Evolutionary conservation across 2,329 filamentous ascomycete genomes (phyloP).

Genomic region (Didymella keratinophila): DNA sequence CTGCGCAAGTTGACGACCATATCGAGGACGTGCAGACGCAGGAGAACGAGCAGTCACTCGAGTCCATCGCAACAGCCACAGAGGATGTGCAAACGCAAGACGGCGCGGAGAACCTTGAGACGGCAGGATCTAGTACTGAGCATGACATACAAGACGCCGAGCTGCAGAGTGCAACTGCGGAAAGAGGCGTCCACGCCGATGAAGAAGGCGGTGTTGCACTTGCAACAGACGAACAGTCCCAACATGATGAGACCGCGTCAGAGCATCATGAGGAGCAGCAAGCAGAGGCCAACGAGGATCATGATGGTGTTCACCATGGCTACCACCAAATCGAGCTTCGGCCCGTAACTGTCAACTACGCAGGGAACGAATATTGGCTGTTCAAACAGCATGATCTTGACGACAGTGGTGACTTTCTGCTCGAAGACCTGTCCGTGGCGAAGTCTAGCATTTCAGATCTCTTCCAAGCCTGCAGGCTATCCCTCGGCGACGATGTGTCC

Average conservation of each 20-base stretch:
- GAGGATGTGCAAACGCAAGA: background rate
- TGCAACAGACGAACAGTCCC: constrained; percentile 18
- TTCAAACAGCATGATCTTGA: constrained; percentile 44
- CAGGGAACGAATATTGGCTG: constrained; percentile 41
- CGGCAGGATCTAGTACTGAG: background rate
- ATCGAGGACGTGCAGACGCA: constrained; percentile 3
- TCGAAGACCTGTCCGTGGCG: constrained; percentile 36
- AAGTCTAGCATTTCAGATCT: constrained; percentile 57
- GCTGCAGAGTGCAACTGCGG: background rate
- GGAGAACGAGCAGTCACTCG: background rate
- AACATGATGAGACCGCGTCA: constrained; percentile 14
- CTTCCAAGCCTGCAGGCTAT: constrained; percentile 63
- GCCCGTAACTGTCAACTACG: constrained; percentile 41
- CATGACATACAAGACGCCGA: constrained; percentile 2
- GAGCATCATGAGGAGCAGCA: constrained; percentile 10
- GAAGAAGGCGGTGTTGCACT: constrained; percentile 27
- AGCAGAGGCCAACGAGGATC: constrained; percentile 25
- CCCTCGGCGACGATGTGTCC: constrained; percentile 63
- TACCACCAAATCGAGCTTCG: constrained; percentile 24
- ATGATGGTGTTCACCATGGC: constrained; percentile 22
- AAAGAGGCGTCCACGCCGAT: constrained; percentile 19
- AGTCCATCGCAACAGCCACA: background rate
- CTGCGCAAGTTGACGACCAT: background rate
- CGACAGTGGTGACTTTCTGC: constrained; percentile 41
- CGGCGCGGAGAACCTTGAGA: background rate